Evolutionary conservation across 139 green algal genomes (phyloP).

Genomic region (Mesotaenium endlicherianum): DNA sequence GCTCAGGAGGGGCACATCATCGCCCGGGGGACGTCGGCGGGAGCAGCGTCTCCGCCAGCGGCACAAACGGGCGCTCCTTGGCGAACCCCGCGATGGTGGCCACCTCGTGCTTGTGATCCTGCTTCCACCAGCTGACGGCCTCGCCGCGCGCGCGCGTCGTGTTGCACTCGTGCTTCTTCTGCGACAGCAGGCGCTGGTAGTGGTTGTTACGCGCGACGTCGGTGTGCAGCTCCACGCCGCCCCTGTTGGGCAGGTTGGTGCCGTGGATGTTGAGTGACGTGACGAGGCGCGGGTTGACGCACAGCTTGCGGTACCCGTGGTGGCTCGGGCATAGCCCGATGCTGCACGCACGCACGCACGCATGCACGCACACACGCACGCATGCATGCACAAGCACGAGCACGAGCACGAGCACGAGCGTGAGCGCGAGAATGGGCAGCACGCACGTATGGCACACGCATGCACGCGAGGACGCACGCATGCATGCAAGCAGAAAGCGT

Average conservation of each 20-base stretch:
- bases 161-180: not conserved
- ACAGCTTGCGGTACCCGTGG: constrained; percentile 10
- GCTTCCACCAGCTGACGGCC: constrained; percentile 25
- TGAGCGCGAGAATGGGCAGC: not conserved
- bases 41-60: too few species aligned
- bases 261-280: constrained; percentile 31
- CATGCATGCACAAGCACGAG: not conserved
- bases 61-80: not conserved
- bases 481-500: not conserved
- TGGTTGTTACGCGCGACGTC: constrained; percentile 10
- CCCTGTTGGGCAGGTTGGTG: not conserved
- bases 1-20: too few species aligned
- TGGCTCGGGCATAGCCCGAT: constrained; percentile 25
- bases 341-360: not conserved
- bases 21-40: too few species aligned
- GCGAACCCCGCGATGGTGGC: not conserved
- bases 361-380: not conserved
- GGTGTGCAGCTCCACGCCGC: constrained; percentile 34
- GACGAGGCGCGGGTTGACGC: constrained; percentile 7
- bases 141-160: not conserved
- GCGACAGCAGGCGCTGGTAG: constrained; percentile 10
- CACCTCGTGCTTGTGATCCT: too few species aligned
- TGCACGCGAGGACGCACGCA: not conserved
- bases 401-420: not conserved
- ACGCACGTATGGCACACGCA: not conserved